These are phyloP conservation scores for Rhizophagus prolifer DNA, from an alignment of 192 early-diverging fungal species.

Conservation along the genomic window DNA sequence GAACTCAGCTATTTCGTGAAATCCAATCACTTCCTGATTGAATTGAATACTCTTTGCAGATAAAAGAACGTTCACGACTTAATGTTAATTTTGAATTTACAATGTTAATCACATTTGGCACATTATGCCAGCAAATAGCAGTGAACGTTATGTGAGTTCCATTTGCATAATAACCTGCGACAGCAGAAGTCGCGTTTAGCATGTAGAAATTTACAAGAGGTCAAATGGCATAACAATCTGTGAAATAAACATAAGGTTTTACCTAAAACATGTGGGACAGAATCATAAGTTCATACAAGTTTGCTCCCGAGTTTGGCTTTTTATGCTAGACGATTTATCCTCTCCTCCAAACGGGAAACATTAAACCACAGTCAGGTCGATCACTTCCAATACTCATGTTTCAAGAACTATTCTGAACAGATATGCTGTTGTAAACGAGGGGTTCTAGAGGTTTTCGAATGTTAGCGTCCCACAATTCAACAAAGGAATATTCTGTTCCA, in stretches of 20 bases:
- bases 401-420: background rate
- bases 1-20: background rate
- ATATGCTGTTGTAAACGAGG: background rate
- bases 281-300: background rate
- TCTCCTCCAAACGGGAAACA: background rate
- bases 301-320: background rate
- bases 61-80: background rate
- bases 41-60: background rate
- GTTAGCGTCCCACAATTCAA: background rate
- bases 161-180: background rate
- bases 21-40: background rate
- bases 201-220: too few relatives aligned
- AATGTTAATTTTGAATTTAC: background rate
- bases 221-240: too few relatives aligned
- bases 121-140: background rate
- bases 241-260: background rate
- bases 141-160: background rate
- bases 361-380: background rate
- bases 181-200: background rate
- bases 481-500: background rate
- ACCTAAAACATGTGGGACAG: conserved; percentile 3
- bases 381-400: background rate
- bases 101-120: background rate
- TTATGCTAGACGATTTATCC: background rate
- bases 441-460: background rate